Conservation (phyloP, 768 basidiomycete species). For the Tricholoma matsutake region DNA sequence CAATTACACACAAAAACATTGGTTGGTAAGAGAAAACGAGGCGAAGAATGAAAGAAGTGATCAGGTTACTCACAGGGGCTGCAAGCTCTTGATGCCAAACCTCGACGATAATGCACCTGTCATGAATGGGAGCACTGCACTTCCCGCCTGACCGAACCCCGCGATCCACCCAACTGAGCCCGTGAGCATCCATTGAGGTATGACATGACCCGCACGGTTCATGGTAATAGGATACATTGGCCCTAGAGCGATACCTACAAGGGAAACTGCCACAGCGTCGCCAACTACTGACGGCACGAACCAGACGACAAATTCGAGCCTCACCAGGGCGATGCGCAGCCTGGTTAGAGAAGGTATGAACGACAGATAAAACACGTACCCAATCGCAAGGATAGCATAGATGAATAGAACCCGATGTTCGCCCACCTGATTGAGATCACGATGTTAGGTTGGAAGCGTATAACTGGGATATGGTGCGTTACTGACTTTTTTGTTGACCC, state of each 20-base stretch:
- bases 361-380: conserved; percentile 25
- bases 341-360: not conserved
- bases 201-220: conserved; percentile 63
- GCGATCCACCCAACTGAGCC: conserved; percentile 68
- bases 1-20: not conserved
- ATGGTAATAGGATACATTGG: conserved; percentile 75
- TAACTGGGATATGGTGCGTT: not conserved
- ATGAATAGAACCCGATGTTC: conserved; percentile 53
- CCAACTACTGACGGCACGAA: conserved; percentile 63
- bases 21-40: too few species aligned
- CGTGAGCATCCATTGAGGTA: conserved; percentile 69
- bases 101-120: conserved; percentile 65
- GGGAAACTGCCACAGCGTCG: conserved; percentile 58
- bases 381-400: conserved; percentile 49
- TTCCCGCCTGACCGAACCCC: conserved; percentile 68
- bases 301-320: conserved; percentile 69
- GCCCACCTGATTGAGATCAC: conserved; percentile 37
- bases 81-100: conserved; percentile 57
- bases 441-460: not conserved
- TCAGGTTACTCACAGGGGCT: conserved; percentile 58
- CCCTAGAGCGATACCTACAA: conserved; percentile 66
- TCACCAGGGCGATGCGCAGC: conserved; percentile 16
- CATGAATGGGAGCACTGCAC: conserved; percentile 69
- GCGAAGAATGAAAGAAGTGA: too few species aligned
- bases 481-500: conserved; percentile 50